Conservation (phyloP, 2,329 filamentous ascomycete species). For the Alternaria novae-zelandiae region DNA sequence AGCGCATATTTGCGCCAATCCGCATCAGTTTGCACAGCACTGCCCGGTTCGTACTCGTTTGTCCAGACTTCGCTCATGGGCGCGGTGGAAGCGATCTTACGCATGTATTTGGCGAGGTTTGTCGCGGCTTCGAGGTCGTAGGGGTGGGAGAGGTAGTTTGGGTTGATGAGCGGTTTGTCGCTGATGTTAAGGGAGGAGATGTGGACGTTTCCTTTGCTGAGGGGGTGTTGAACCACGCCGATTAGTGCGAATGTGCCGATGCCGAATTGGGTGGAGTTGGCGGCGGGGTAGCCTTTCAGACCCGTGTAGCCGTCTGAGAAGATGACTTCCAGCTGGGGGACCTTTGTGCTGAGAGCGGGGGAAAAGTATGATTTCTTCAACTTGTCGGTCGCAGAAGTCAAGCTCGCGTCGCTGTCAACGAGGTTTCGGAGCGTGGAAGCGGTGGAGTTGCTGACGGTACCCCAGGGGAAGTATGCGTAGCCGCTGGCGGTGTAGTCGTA, state of each 20-base stretch:
- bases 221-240: constrained; percentile 44
- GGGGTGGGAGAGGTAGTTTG: constrained; percentile 36
- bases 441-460: constrained; percentile 44
- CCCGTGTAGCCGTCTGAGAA: constrained; percentile 57
- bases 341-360: constrained; percentile 32
- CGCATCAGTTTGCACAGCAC: constrained; percentile 30
- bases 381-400: constrained; percentile 22
- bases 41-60: constrained; percentile 40
- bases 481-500: constrained; percentile 52
- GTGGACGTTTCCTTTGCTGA: constrained; percentile 38
- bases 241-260: constrained; percentile 45
- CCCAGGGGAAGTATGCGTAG: constrained; percentile 54
- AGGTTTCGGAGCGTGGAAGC: constrained; percentile 39
- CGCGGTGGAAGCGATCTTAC: constrained; percentile 28
- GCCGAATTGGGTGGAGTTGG: constrained; percentile 34
- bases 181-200: constrained; percentile 28
- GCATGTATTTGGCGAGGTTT: constrained; percentile 32
- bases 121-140: constrained; percentile 34
- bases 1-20: constrained; percentile 32
- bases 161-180: constrained; percentile 36
- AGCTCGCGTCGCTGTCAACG: constrained; percentile 31
- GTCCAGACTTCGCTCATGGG: constrained; percentile 39
- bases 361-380: constrained; percentile 44
- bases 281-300: constrained; percentile 41
- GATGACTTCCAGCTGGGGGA: constrained; percentile 54